phyloP scores from a whole-genome alignment of 176 grass and related monocot species.

The Thalia dealbata region DNA sequence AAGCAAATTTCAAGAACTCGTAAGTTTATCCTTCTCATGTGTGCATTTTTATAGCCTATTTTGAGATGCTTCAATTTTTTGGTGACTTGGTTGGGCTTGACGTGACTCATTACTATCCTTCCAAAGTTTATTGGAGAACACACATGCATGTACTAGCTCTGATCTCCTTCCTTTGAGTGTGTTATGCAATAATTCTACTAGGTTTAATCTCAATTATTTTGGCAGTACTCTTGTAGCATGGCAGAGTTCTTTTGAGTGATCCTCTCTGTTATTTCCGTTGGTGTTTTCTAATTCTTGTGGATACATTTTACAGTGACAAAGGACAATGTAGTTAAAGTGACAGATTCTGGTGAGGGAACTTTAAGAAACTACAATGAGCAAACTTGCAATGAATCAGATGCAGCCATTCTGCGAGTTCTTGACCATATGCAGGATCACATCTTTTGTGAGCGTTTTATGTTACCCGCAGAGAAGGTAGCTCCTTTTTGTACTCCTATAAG shows the following conservation, averaged over 20 bases:
- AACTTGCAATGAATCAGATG: slow-evolving; percentile 40
- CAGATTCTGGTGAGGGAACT: slow-evolving; percentile 25
- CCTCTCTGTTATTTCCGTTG: background rate
- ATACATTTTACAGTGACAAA: slow-evolving; percentile 31
- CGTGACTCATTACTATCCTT: background rate
- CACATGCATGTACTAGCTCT: background rate
- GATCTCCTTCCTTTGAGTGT: background rate
- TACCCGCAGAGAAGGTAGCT: slow-evolving; percentile 62
- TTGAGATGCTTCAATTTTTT: background rate
- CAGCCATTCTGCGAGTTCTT: slow-evolving; percentile 41
- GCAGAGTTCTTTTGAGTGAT: background rate
- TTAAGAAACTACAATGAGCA: slow-evolving; percentile 35
- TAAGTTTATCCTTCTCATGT: background rate
- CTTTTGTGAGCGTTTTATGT: slow-evolving; percentile 43
- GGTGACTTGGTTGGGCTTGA: background rate
- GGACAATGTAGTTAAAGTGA: slow-evolving; percentile 22
- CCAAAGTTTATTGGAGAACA: background rate
- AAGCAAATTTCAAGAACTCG: background rate
- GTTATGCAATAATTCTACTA: background rate
- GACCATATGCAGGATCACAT: slow-evolving; percentile 59
- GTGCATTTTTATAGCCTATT: background rate
- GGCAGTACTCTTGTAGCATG: background rate
- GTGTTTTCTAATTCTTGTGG: background rate
- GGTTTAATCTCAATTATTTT: too few species aligned
- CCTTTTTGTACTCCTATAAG: background rate